Conservation (phyloP, 208 protist genomes). For the Leishmania turanica region DNA sequence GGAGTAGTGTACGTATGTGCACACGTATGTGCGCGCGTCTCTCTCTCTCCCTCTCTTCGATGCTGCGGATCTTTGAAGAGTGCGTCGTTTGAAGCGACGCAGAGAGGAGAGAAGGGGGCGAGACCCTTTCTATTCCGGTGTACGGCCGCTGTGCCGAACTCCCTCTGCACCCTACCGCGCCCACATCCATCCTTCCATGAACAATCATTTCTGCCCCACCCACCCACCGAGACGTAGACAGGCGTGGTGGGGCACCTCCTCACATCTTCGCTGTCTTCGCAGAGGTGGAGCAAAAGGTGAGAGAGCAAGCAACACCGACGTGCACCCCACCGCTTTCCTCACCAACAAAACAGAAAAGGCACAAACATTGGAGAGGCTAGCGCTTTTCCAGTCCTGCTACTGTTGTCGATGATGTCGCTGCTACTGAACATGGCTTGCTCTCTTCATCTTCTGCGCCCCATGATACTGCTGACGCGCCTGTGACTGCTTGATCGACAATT, state of each 20-base stretch:
- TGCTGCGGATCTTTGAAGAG: background rate
- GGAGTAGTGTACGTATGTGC: background rate
- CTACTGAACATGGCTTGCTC: background rate
- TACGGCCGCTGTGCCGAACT: background rate
- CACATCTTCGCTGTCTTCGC: background rate
- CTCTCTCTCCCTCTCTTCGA: background rate
- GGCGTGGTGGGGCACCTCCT: background rate
- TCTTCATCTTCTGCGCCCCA: constrained; percentile 7
- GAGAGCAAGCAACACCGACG: background rate
- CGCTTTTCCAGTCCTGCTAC: background rate
- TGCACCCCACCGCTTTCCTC: background rate
- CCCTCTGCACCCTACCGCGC: background rate
- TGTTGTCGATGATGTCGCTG: background rate
- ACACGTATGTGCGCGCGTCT: background rate
- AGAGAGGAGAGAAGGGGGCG: constrained; percentile 1
- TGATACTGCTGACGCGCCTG: constrained; percentile 17
- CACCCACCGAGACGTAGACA: background rate
- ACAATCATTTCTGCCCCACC: background rate
- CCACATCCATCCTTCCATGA: background rate
- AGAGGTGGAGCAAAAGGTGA: background rate
- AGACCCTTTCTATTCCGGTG: background rate
- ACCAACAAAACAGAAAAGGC: background rate
- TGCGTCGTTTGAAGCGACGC: background rate
- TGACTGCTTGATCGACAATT: background rate
- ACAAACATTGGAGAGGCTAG: background rate